Percentiles rank a stretch among this genome's conserved stretches.
Evolutionary conservation across 2,329 filamentous ascomycete species (phyloP).

Genomic region (Amauroascus verrucosus): DNA sequence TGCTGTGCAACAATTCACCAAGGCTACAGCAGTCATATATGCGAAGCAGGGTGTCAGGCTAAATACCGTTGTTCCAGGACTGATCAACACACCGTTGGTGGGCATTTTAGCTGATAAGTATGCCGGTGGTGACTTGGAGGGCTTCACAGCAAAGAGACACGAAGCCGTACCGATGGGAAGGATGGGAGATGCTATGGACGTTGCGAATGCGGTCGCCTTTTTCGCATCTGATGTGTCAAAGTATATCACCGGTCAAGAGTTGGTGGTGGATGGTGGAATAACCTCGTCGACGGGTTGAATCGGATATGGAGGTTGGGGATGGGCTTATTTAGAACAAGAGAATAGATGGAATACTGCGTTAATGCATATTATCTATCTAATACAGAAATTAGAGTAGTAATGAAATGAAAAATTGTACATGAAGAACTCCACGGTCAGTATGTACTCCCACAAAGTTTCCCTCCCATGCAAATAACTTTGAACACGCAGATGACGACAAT

Average conservation of each 20-base stretch:
- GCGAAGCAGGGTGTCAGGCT: too few relatives aligned
- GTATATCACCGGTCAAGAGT: conserved; percentile 51
- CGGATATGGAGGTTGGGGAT: neutral
- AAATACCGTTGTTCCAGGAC: too few relatives aligned
- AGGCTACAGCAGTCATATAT: too few relatives aligned
- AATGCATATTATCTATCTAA: conserved; percentile 11
- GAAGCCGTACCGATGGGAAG: conserved; percentile 45
- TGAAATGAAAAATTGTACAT: conserved; percentile 1
- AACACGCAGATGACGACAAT: neutral
- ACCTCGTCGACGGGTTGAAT: neutral
- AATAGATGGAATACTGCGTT: neutral
- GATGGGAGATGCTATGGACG: conserved; percentile 52
- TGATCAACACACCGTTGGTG: conserved; percentile 41
- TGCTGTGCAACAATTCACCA: too few relatives aligned
- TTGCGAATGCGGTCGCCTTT: conserved; percentile 48
- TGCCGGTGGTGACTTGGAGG: conserved; percentile 37
- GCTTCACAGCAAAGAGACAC: conserved; percentile 44
- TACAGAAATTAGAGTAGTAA: conserved; percentile 6
- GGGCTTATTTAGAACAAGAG: neutral
- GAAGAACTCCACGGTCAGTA: neutral
- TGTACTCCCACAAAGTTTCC: conserved; percentile 2
- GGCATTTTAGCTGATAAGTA: conserved; percentile 39
- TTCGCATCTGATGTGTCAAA: conserved; percentile 48
- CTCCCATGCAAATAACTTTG: conserved; percentile 9
- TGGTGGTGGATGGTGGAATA: conserved; percentile 42